A percentile compares a stretch with the other conserved stretches of the same genome.
Conservation (phyloP, 2,329 filamentous ascomycete genomes). For the Aspergillus alliaceus region DNA sequence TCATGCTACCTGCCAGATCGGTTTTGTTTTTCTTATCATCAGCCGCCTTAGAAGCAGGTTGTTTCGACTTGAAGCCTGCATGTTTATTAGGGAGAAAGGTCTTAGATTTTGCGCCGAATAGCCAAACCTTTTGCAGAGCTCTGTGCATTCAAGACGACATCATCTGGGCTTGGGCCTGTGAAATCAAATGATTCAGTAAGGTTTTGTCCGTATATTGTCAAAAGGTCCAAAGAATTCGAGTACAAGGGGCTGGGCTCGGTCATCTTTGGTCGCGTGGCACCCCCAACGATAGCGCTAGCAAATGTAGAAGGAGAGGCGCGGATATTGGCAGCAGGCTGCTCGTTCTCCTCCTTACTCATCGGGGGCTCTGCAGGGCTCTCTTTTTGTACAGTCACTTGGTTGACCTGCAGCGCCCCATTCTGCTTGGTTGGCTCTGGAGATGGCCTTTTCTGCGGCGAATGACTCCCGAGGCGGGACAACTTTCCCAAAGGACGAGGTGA, state of each 20-base stretch:
- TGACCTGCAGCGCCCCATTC: constrained; percentile 4
- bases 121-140: constrained; percentile 72
- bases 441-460: constrained; percentile 18
- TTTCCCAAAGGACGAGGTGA: constrained; percentile 23
- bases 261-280: constrained; percentile 21
- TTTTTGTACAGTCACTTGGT: not conserved
- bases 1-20: constrained; percentile 50
- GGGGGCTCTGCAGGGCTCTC: not conserved
- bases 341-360: constrained; percentile 12
- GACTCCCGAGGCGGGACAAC: constrained; percentile 13
- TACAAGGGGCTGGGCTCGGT: constrained; percentile 36
- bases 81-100: constrained; percentile 36
- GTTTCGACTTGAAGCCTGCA: constrained; percentile 48
- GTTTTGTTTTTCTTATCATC: constrained; percentile 43
- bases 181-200: constrained; percentile 60
- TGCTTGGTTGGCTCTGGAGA: constrained; percentile 18
- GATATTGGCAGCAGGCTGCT: constrained; percentile 28
- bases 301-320: constrained; percentile 53
- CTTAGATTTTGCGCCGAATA: constrained; percentile 39
- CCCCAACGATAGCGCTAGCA: constrained; percentile 46
- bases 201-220: constrained; percentile 40
- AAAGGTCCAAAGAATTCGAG: constrained; percentile 34
- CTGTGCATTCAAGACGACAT: constrained; percentile 83
- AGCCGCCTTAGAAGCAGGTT: constrained; percentile 40
- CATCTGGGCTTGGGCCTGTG: constrained; percentile 85